A percentile compares a stretch with the other conserved stretches of the same genome.
These are phyloP conservation scores for Hypoxylon fragiforme DNA, from an alignment of 495 filamentous ascomycete species.

Conservation along the genomic window DNA sequence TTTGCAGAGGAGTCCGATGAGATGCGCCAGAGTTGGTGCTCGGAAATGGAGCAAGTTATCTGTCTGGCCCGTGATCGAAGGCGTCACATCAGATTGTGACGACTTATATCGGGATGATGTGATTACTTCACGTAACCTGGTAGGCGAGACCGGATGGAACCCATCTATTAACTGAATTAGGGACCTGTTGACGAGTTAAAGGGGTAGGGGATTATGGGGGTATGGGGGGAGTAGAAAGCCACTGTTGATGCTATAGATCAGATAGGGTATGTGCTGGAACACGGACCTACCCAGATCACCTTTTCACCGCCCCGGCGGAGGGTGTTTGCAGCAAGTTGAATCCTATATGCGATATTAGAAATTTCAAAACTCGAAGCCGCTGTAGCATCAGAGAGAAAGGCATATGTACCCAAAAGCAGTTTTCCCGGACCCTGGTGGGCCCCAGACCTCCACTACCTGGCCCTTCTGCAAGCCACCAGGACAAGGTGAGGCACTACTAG, in stretches of 20 bases:
- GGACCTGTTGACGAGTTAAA: slow-evolving; percentile 7
- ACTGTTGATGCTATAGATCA: too few relatives aligned
- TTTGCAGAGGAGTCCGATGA: slow-evolving; percentile 71
- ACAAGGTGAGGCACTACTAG: slow-evolving; percentile 14
- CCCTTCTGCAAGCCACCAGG: slow-evolving; percentile 68
- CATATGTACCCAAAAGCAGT: slow-evolving; percentile 73
- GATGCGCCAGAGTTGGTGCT: slow-evolving; percentile 67
- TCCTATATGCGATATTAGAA: slow-evolving; percentile 60
- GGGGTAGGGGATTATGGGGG: background rate
- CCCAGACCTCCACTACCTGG: slow-evolving; percentile 85
- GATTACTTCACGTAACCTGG: slow-evolving; percentile 32
- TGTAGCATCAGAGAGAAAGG: background rate
- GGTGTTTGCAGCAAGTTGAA: slow-evolving; percentile 69
- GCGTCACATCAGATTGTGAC: background rate
- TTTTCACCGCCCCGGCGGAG: slow-evolving; percentile 61
- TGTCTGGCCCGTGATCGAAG: slow-evolving; percentile 10
- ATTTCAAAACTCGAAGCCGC: slow-evolving; percentile 10
- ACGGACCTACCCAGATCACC: slow-evolving; percentile 87
- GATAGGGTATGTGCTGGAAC: slow-evolving; percentile 16
- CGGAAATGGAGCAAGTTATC: slow-evolving; percentile 42
- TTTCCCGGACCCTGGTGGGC: slow-evolving; percentile 87
- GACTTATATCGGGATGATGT: slow-evolving; percentile 7
- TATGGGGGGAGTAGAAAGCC: too few relatives aligned
- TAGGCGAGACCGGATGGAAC: slow-evolving; percentile 27
- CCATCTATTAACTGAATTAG: slow-evolving; percentile 22